Evolutionary conservation across 2,329 filamentous ascomycete species (phyloP), one percentile per base, ranked within the genome.

Genomic region (Ceratocystis destructans): DNA sequence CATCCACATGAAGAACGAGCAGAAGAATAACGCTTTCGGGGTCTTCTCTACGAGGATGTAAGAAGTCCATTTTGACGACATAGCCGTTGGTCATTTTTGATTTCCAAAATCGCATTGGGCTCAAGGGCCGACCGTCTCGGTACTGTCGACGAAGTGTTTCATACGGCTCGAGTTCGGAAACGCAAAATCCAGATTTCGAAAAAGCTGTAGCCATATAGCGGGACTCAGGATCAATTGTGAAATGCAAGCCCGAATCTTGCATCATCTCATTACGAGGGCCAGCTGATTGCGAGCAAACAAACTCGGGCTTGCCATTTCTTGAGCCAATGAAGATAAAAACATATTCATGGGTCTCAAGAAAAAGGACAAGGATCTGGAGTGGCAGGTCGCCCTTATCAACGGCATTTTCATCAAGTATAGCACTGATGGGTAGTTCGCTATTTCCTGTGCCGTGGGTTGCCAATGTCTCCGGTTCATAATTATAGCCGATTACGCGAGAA

Each of bases 61-160:
- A 79, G 70, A 97, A 99, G 25, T 91, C 88, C 79, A 96, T 86
- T 70, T 90, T 88, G 71, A 93, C 80, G 66, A 97, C 89, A n/a
- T 86, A 79, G 0, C 89, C 91, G 6, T 85, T 82, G 6, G 90
- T 78, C 8, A 74, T 70, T 8, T 80, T 78, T 20, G 78, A 72
- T 20, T 75, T 72, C 48, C 71, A 73, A 0, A 73, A 74, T 68
- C 79, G 79, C 66, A 96, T 81, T 1, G 87, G 88, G 8, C 79
- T 74, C 67, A 89, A 74, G 69, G 76, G 72, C n/a, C 77, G 74
- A 41, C 73, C 72, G 46, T 71, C 70, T 17, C 71, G 72, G 71
- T 80, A 87, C 72, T 77, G 84, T 71, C 71, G 73, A 70, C 74
- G 80, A 72, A 83, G 82, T 70, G 70, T 76, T 63, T 71, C 74